phyloP scores from a whole-genome alignment of 2,329 filamentous ascomycete genomes.

The Falciphora oryzae region DNA sequence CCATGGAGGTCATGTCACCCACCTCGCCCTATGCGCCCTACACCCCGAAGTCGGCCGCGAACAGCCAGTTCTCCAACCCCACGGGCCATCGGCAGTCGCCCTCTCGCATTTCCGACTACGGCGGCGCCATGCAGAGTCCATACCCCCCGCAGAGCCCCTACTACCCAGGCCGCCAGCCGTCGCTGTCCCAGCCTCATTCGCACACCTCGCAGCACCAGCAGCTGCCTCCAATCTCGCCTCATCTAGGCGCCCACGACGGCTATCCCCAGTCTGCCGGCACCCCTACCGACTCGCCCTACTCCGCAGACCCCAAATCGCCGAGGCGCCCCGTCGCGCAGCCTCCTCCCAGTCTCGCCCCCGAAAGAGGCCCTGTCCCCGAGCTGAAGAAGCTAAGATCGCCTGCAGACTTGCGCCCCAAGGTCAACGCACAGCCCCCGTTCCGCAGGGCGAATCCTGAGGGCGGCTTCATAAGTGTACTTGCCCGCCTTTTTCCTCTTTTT shows the following conservation, averaged over 20 bases:
- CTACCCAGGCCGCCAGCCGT: constrained; percentile 41
- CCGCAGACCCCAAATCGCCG: constrained; percentile 52
- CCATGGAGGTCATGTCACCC: constrained; percentile 85
- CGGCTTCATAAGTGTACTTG: constrained; percentile 88
- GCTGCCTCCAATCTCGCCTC: constrained; percentile 67
- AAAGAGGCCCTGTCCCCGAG: constrained; percentile 67
- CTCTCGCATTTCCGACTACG: constrained; percentile 55
- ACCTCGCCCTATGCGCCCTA: constrained; percentile 73
- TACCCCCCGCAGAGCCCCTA: constrained; percentile 46
- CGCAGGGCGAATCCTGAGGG: constrained; percentile 92
- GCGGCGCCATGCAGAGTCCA: constrained; percentile 28
- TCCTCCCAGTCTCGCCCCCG: constrained; percentile 37
- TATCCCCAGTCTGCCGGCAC: constrained; percentile 65
- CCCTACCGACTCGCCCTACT: constrained; percentile 62
- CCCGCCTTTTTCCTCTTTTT: constrained; percentile 8
- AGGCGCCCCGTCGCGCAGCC: constrained; percentile 28
- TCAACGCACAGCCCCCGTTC: constrained; percentile 84
- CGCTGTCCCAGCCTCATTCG: constrained; percentile 32
- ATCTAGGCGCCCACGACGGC: constrained; percentile 36
- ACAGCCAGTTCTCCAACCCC: constrained; percentile 47
- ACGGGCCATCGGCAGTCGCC: constrained; percentile 69
- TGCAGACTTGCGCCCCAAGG: constrained; percentile 71
- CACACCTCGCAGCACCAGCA: constrained; percentile 43
- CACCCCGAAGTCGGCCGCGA: constrained; percentile 49
- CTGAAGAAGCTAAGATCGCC: constrained; percentile 73